Evolutionary conservation across 441 rosid genomes (phyloP), one percentile per base, ranked within the genome.

Genomic region (Erodium chrysanthum): DNA sequence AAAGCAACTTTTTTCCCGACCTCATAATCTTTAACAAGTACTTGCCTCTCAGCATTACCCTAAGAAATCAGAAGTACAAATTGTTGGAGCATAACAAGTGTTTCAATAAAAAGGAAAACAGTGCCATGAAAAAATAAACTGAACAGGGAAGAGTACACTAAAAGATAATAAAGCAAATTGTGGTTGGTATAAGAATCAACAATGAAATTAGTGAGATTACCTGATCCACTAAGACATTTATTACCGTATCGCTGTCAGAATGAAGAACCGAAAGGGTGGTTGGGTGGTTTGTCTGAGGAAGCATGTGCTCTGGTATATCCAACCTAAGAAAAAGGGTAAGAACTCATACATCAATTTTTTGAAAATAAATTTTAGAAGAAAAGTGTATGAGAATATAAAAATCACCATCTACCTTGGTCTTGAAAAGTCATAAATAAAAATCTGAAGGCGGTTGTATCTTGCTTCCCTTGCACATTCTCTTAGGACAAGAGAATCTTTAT

Each of bases 141-240:
- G 66, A 66, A 35, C 46, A 59, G 22, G 35, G 70, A 59, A 62
- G 66, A 62, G 37, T 42, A 64, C 2, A 17, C 58, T n/a, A 50
- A 50, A 50, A n/a, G 18, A 20, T n/a, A 29, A 52, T n/a, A 64
- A n/a, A 29, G 58, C 42, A 33, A 60, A 54, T 67, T 60, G 63
- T 71, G 17, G 31, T 56, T 33, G 40, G 10, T 9, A 23, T 70
- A 15, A 46, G 46, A 54, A 61, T 22, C 27, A 15, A 68, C 52
- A 46, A 68, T 42, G 61, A 71, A 48, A 46, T 18, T 31, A 20
- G 22, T 33, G 68, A 74, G 7, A 73, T 84, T 86, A 95, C 99
- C 97, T 85, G 67, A 75, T 95, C 99, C 76, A 95, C 92, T 80
- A 95, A 82, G 69, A 95, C 99, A 79, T 95, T 95, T 42, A 87